Evolutionary conservation across 2,329 filamentous ascomycete species (phyloP).

Genomic region (Alternaria arbusti): DNA sequence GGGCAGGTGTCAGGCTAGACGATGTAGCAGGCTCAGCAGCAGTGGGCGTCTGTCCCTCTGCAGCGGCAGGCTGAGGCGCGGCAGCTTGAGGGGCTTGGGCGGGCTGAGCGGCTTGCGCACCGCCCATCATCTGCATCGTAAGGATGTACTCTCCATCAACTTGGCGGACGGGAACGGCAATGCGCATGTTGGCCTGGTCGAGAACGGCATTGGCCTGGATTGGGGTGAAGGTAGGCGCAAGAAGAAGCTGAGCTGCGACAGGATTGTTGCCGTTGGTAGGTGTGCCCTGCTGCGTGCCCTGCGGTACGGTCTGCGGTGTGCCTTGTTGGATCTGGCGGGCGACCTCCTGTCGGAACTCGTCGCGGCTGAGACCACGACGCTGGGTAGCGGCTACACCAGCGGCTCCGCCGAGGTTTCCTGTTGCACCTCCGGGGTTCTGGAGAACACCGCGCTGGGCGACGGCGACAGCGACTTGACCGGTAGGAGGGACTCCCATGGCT

Average conservation of each 20-base stretch:
- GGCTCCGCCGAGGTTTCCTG: conserved; percentile 34
- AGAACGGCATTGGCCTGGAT: conserved; percentile 43
- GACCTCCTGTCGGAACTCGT: conserved; percentile 31
- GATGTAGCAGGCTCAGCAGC: neutral
- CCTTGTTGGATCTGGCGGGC: conserved; percentile 27
- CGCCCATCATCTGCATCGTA: conserved; percentile 38
- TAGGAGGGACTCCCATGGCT: conserved; percentile 37
- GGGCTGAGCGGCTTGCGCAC: conserved; percentile 11
- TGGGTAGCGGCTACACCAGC: conserved; percentile 26
- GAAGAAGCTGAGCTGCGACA: conserved; percentile 42
- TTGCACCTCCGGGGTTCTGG: conserved; percentile 46
- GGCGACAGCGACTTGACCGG: conserved; percentile 40
- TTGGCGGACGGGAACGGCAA: conserved; percentile 44
- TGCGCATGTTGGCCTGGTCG: conserved; percentile 45
- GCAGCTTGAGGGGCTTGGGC: conserved; percentile 5
- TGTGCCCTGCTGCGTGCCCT: conserved; percentile 22
- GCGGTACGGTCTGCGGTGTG: neutral
- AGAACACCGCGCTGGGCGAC: conserved; percentile 47
- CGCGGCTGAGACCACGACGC: conserved; percentile 30
- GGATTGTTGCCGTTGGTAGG: conserved; percentile 41
- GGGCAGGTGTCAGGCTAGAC: neutral
- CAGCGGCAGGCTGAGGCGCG: neutral
- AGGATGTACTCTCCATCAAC: conserved; percentile 48
- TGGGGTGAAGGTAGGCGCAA: conserved; percentile 46
- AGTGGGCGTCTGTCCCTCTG: conserved; percentile 9